phyloP scores from a whole-genome alignment of 768 basidiomycete genomes.

The Russula sp. region DNA sequence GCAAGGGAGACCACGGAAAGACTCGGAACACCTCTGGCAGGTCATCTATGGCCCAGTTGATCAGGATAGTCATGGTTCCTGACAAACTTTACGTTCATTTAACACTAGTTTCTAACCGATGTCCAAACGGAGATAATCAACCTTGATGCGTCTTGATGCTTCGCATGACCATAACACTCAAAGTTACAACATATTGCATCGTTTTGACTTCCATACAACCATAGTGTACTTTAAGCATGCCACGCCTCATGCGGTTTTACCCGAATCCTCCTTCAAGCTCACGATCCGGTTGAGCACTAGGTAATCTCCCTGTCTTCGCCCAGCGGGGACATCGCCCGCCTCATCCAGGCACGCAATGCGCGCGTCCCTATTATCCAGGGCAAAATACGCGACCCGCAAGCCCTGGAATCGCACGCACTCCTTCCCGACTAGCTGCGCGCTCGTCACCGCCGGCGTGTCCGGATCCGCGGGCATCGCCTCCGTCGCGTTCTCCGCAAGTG shows the following conservation, averaged over 20 bases:
- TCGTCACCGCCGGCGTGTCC: slow-evolving; percentile 69
- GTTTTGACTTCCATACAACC: too few relatives aligned
- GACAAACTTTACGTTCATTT: background rate
- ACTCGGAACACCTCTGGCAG: background rate
- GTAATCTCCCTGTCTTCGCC: slow-evolving; percentile 65
- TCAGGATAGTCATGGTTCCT: background rate
- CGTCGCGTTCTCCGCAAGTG: slow-evolving; percentile 46
- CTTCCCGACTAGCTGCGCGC: slow-evolving; percentile 78
- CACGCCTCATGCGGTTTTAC: slow-evolving; percentile 48
- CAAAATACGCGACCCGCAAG: slow-evolving; percentile 91
- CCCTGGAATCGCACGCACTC: slow-evolving; percentile 98
- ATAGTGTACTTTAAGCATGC: background rate
- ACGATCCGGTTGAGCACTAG: slow-evolving; percentile 90
- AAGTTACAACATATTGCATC: too few relatives aligned
- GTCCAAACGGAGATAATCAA: slow-evolving; percentile 5
- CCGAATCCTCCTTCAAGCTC: slow-evolving; percentile 90
- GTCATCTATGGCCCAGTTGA: too few relatives aligned
- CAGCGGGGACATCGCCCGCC: slow-evolving; percentile 42
- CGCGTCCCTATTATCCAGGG: slow-evolving; percentile 79
- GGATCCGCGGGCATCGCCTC: slow-evolving; percentile 40
- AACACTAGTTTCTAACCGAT: background rate
- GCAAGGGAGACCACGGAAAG: background rate
- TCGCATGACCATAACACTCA: too few relatives aligned
- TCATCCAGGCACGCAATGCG: slow-evolving; percentile 63
- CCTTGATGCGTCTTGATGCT: too few relatives aligned